Conservation (phyloP, 2,329 filamentous ascomycete species). For the Didymella keratinophila region DNA sequence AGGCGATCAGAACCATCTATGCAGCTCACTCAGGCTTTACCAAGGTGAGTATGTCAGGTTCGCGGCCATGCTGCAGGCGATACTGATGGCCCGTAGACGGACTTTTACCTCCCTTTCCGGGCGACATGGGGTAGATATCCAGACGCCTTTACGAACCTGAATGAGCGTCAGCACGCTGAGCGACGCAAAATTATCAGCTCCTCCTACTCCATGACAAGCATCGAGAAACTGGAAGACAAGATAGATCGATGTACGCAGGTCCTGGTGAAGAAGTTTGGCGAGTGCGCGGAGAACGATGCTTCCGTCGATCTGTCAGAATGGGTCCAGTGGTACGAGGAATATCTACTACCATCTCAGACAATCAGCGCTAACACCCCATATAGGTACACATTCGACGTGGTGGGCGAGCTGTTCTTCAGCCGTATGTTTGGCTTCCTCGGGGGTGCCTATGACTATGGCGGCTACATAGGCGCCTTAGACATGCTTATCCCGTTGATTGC, state of each 20-base stretch:
- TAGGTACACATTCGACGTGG: slow-evolving; percentile 21
- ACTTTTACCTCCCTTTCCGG: background rate
- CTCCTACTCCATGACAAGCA: slow-evolving; percentile 17
- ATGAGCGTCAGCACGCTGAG: slow-evolving; percentile 5
- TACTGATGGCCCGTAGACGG: background rate
- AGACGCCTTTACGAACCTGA: background rate
- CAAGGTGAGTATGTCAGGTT: background rate
- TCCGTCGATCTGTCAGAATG: background rate
- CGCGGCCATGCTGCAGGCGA: background rate
- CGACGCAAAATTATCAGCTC: slow-evolving; percentile 15
- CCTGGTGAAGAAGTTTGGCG: background rate
- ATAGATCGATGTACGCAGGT: slow-evolving; percentile 1
- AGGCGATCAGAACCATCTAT: background rate
- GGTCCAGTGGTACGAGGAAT: slow-evolving; percentile 1
- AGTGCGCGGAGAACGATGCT: background rate
- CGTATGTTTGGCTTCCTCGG: slow-evolving; percentile 27
- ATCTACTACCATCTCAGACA: background rate
- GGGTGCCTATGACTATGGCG: slow-evolving; percentile 26
- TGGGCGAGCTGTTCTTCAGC: slow-evolving; percentile 21
- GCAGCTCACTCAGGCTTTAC: background rate
- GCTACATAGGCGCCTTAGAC: slow-evolving; percentile 40
- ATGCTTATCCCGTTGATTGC: slow-evolving; percentile 41
- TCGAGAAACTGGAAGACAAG: slow-evolving; percentile 3
- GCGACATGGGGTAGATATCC: background rate
- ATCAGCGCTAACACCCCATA: background rate